Evolutionary conservation across 495 filamentous ascomycete species (phyloP), one percentile per base, ranked within the genome.

Genomic region (Neurospora terricola): DNA sequence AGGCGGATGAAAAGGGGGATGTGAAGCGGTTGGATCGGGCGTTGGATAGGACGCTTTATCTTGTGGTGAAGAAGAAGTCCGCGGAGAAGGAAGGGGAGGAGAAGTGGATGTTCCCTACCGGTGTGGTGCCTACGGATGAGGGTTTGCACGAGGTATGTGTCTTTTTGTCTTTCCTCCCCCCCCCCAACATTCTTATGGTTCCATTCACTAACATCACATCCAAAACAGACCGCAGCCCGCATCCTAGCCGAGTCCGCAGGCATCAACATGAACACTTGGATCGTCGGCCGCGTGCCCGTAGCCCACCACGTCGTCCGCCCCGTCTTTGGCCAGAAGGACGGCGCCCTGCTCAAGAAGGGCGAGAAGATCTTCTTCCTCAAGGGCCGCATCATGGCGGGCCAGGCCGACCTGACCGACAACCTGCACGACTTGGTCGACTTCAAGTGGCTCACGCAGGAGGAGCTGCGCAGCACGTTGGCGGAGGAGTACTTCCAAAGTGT

Each of bases 231-330:
- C 38, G 95, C 95, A 62, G 88, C 91, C 74, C 89, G 94, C 69
- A 88, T 91, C 73, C 86, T 98, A 6, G 81, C 87, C 62, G 88
- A 94, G 75, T 84, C 93, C 14, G 93, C 89, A 14, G 96, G 96
- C 73, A 81, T 91, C 38, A 97, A 99, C 86, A 98, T 99, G 95
- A 98, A 98, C 85, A 98, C 94, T 73, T 99, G 96, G 94, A 87
- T 98, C 76, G 92, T 98, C 73, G 96, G 95, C 73, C 93, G 91
- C 77, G 92, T 91, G 75, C 96, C 96, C 18, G 88, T 97, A 69
- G 94, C 94, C 11, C 93, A 98, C 83, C 81, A 91, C 80, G 82
- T 90, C 70, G 85, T 77, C 70, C 82, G 80, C 79, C 87, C 80
- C 75, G 77, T 74, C 45, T 74, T 82, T 45, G 78, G 78, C 48